These are phyloP conservation scores for Pseudogymnoascus sp. DNA, from an alignment of 2,329 filamentous ascomycete genomes.

Conservation along the genomic window DNA sequence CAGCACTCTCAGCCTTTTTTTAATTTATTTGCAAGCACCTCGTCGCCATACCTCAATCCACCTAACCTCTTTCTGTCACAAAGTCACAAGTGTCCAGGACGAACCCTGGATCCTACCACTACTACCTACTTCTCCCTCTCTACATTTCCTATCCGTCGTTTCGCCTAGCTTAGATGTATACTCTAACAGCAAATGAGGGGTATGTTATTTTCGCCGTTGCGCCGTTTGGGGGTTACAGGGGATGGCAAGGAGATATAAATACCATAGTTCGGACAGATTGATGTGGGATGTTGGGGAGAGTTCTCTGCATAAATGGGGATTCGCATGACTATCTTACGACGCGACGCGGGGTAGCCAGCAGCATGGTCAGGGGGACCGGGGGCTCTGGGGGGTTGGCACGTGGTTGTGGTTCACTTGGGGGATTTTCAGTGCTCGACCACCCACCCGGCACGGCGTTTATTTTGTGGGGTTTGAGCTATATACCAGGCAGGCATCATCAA, in stretches of 20 bases:
- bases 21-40: conserved; percentile 1
- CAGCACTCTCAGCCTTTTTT: background rate
- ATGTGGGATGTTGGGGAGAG: background rate
- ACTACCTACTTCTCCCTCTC: conserved; percentile 1
- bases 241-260: background rate
- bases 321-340: background rate
- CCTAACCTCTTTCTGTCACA: conserved; percentile 5
- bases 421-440: background rate
- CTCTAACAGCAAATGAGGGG: conserved; percentile 5
- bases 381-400: background rate
- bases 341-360: background rate
- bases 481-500: background rate
- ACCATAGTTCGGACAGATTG: background rate
- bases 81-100: conserved; percentile 2
- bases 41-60: background rate
- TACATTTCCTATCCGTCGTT: background rate
- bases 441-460: background rate
- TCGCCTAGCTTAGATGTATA: conserved; percentile 7
- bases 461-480: conserved; percentile 5
- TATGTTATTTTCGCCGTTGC: background rate
- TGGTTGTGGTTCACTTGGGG: background rate
- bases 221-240: background rate
- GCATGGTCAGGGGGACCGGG: background rate
- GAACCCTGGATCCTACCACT: conserved; percentile 5
- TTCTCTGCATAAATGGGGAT: background rate